Evolutionary conservation across 192 early-diverging fungal genomes (phyloP).

Genomic region (Borealophlyctis nickersoniae): DNA sequence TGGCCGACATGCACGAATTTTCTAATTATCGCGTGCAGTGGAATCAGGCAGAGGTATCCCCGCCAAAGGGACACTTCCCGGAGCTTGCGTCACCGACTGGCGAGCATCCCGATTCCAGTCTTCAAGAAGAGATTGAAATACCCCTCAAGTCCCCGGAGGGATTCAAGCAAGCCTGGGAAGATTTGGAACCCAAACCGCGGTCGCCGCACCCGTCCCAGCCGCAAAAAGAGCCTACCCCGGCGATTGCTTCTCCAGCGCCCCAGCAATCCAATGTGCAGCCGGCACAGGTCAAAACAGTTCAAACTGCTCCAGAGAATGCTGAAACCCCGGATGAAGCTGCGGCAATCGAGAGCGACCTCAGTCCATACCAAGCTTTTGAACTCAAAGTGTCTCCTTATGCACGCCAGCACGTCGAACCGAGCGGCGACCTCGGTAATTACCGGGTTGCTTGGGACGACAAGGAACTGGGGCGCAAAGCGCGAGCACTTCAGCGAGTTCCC

Average conservation of each 20-base stretch:
- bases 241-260: conserved; percentile 1
- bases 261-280: background rate
- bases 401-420: background rate
- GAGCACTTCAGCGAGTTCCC: background rate
- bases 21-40: conserved; percentile 30
- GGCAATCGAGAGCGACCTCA: conserved; percentile 1
- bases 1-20: conserved; percentile 20
- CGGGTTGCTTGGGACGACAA: conserved; percentile 22
- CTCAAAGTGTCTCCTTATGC: conserved; percentile 8
- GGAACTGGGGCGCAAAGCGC: conserved; percentile 10
- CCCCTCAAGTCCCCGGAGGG: background rate
- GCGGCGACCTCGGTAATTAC: conserved; percentile 23
- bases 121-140: background rate
- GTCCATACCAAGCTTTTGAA: conserved; percentile 14
- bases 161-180: background rate
- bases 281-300: conserved; percentile 2
- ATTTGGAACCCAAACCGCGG: background rate
- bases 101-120: background rate
- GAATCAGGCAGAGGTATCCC: conserved; percentile 26
- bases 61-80: conserved; percentile 9
- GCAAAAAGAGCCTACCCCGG: background rate
- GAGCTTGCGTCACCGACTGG: conserved; percentile 4
- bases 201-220: background rate
- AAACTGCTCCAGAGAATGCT: background rate
- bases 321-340: background rate